phyloP scores from a whole-genome alignment of 2,329 filamentous ascomycete species.

The Beauveria medogensis region DNA sequence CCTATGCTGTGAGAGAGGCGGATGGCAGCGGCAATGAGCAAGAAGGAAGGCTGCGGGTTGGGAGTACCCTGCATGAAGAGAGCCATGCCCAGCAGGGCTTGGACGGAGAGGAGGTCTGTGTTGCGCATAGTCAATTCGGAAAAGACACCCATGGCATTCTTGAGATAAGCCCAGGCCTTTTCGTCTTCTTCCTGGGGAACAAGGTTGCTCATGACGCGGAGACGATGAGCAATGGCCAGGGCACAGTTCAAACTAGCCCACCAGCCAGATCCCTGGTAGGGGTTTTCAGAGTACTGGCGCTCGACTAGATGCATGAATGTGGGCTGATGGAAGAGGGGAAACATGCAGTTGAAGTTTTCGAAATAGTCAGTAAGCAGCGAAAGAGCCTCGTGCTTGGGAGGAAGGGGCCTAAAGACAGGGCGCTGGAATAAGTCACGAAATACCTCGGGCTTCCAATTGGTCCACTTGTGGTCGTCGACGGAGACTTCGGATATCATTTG shows the following conservation, averaged over 20 bases:
- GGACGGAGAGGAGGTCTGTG: conserved; percentile 88
- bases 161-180: conserved; percentile 90
- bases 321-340: conserved; percentile 92
- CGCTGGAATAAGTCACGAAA: conserved; percentile 88
- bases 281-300: conserved; percentile 83
- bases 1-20: conserved; percentile 89
- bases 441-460: conserved; percentile 96
- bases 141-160: conserved; percentile 92
- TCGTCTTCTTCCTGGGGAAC: conserved; percentile 86
- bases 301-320: conserved; percentile 98
- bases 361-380: conserved; percentile 91
- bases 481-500: conserved; percentile 90
- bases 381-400: conserved; percentile 77
- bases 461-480: conserved; percentile 90
- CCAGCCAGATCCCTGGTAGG: conserved; percentile 93
- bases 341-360: conserved; percentile 98
- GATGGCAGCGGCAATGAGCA: conserved; percentile 84
- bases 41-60: conserved; percentile 89
- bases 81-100: conserved; percentile 87
- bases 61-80: conserved; percentile 94
- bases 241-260: conserved; percentile 96
- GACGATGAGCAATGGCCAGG: conserved; percentile 82
- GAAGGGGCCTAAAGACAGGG: conserved; percentile 73
- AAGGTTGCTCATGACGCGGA: conserved; percentile 92
- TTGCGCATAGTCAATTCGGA: conserved; percentile 93